phyloP scores from a whole-genome alignment of 495 filamentous ascomycete species.

The Penicillium psychrofluorescens region DNA sequence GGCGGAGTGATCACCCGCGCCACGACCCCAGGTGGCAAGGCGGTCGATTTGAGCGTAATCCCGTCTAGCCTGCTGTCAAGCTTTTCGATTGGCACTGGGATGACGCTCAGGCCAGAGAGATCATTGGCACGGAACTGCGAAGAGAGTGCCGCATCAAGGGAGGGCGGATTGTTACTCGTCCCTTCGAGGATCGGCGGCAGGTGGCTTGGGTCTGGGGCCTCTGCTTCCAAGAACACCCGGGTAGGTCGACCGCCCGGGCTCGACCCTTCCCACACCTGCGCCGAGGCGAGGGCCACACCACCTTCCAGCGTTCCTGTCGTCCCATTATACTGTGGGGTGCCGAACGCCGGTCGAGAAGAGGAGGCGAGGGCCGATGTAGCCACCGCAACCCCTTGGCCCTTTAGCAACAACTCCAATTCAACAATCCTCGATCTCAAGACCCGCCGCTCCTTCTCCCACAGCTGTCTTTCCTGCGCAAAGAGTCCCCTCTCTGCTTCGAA shows the following conservation, averaged over 20 bases:
- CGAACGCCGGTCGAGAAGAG: constrained; percentile 2
- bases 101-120: constrained; percentile 8
- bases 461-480: constrained; percentile 31
- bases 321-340: constrained; percentile 5
- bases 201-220: constrained; percentile 16
- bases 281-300: constrained; percentile 5
- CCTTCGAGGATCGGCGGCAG: constrained; percentile 16
- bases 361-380: constrained; percentile 1
- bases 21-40: constrained; percentile 33
- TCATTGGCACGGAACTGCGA: constrained; percentile 25
- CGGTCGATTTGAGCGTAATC: constrained; percentile 41
- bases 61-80: constrained; percentile 42
- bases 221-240: constrained; percentile 33
- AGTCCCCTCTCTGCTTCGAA: constrained; percentile 32
- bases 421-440: constrained; percentile 30
- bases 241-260: constrained; percentile 33
- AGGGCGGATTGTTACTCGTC: constrained; percentile 14
- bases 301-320: neutral
- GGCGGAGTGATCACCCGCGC: constrained; percentile 41
- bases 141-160: constrained; percentile 38
- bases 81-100: constrained; percentile 40
- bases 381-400: constrained; percentile 7
- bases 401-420: constrained; percentile 30
- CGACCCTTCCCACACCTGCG: constrained; percentile 39
- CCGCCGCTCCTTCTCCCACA: constrained; percentile 37